Base-by-base conservation (phyloP, 257 asterid genomes). In the Asclepias syriaca region DNA sequence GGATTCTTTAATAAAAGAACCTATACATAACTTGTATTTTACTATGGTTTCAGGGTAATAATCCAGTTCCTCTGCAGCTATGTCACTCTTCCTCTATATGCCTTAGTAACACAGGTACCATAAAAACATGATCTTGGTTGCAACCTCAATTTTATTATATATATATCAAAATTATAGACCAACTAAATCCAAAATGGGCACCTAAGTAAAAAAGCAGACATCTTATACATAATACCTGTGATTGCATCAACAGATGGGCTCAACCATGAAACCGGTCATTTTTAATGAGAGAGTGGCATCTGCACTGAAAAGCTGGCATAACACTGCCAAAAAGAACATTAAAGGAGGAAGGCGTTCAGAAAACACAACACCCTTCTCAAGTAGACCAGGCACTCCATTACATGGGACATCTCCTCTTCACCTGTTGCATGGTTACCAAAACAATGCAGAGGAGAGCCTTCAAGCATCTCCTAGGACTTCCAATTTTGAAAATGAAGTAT, bases 41-140 rank as follows among this genome's bases (percentile, higher is more conserved):
- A 63, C 7, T 48, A 21, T 45, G 59, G 58, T 21, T 21, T 12
- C 82, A 95, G 99, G 82, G 66, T 92, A 66, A 81, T 95, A 72
- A 87, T 86, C n/a, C 96, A 92, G 72, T 75, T 88, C 34, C 80
- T 95, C 22, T 95, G 99, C 80, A 90, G 98, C 70, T 95, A 92
- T n/a, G 96, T 95, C 24, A 95, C 96, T 5, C 97, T 95, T 46
- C 98, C 99, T 19, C 87, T 92, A 0, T 90, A 92, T 77, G 99
- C 98, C 73, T 93, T 95, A 9, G 99, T 92, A 5, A 92, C 98
- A 54, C 99, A 92, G 99, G 99, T 9, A 45, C n/a, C 1, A 15
- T 15, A 27, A 4, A 2, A 13, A 14, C 46, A 24, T 34, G 37
- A 34, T 37, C 40, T 19, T 53, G 22, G 9, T 59, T 24, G 3